Base-by-base conservation (phyloP, 139 green algal species). In the Coelastrella sp. region DNA sequence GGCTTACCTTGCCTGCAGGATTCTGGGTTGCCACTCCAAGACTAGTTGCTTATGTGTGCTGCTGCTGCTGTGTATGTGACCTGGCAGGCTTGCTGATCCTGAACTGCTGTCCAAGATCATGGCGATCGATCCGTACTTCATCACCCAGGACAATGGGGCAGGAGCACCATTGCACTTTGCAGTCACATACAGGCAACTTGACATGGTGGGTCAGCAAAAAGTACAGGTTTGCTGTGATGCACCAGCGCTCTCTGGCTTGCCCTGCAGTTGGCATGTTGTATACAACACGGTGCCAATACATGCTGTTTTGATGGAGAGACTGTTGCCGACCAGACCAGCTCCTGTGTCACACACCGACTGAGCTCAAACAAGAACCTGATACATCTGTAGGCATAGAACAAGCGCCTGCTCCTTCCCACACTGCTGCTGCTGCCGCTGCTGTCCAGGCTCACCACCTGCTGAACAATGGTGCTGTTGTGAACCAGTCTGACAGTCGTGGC, bases 91-190 rank as follows among this genome's bases (percentile, higher is more conserved):
- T 13, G 97, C 96, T 0, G 96, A 98, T 77, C 96, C 97, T 5
- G 97, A 98, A 92, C 82, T 94, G 88, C 93, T 99, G 89, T 93
- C 92, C 8, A 93, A 94, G 71, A 97, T 99, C 89, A 98, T 99
- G 95, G 74, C 54, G 6, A 86, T 92, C 4, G 97, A 99, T 85
- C 96, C 96, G 10, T 99, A 99, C 93, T 99, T 97, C 57, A 78
- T 97, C 54, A 99, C 97, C 0, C 97, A 98, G 91, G 97, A 99
- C 90, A 99, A 99, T 83, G 97, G 97, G 0, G 97, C 96, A 17
- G 97, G 97, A 5, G 94, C 96, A 11, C 97, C 97, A 7, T 47
- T 99, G 8, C 97, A 99, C 92, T 98, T 99, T 94, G 97, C 97
- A 5, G 95, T 94, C 17, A 99, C 97, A 3, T 99, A 99, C 94